A percentile compares a stretch with the other conserved stretches of the same genome.
Evolutionary conservation across 805 yeast genomes (phyloP).

Genomic region (Komagataella ulmi): DNA sequence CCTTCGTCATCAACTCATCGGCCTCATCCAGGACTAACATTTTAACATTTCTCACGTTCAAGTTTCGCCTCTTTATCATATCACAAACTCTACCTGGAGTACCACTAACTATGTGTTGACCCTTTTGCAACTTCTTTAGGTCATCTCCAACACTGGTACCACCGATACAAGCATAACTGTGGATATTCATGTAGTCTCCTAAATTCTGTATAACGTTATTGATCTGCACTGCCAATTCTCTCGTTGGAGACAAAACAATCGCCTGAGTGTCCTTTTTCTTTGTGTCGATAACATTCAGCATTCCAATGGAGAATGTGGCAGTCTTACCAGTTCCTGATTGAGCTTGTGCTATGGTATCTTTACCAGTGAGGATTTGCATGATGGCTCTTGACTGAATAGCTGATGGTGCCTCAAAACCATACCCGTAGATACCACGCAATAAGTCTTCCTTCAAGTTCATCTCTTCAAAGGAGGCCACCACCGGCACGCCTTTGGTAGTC

Average conservation of each 20-base stretch:
- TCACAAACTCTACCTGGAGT: slow-evolving; percentile 97
- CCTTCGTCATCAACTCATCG: slow-evolving; percentile 88
- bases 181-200: slow-evolving; percentile 81
- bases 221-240: slow-evolving; percentile 95
- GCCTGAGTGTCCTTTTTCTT: slow-evolving; percentile 74
- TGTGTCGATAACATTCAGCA: slow-evolving; percentile 51
- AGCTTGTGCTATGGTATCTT: slow-evolving; percentile 72
- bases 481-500: slow-evolving; percentile 41
- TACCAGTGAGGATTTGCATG: slow-evolving; percentile 61
- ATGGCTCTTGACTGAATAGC: slow-evolving; percentile 78
- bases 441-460: slow-evolving; percentile 56
- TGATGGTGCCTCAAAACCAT: slow-evolving; percentile 73
- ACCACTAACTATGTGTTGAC: slow-evolving; percentile 91
- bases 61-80: slow-evolving; percentile 83
- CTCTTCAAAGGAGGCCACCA: slow-evolving; percentile 51
- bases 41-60: slow-evolving; percentile 73
- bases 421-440: slow-evolving; percentile 56
- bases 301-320: slow-evolving; percentile 72
- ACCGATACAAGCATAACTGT: slow-evolving; percentile 95
- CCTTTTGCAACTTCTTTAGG: slow-evolving; percentile 67
- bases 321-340: slow-evolving; percentile 89
- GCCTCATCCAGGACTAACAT: slow-evolving; percentile 97
- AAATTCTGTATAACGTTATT: slow-evolving; percentile 84
- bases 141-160: slow-evolving; percentile 89
- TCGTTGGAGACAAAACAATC: slow-evolving; percentile 88